These are phyloP conservation scores for Lentinula boryana DNA, from an alignment of 768 basidiomycete genomes.

Conservation along the genomic window DNA sequence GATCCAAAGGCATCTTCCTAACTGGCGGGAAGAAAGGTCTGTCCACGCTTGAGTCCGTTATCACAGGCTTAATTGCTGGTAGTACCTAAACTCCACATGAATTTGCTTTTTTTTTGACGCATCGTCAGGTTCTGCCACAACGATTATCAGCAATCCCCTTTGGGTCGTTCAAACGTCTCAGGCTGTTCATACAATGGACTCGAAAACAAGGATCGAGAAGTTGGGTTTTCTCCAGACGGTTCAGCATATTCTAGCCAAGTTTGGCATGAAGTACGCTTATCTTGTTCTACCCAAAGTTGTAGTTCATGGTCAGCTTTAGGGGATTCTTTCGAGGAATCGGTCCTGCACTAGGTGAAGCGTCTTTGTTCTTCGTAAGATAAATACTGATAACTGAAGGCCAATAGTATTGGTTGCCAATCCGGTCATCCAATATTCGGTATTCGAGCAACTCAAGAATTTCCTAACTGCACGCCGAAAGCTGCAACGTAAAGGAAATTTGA, in stretches of 20 bases:
- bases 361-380: not conserved
- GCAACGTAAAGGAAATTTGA: conserved; percentile 42
- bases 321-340: conserved; percentile 93
- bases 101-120: not conserved
- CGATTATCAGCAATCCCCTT: conserved; percentile 86
- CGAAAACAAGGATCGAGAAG: conserved; percentile 29
- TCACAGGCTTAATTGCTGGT: conserved; percentile 87
- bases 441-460: conserved; percentile 91
- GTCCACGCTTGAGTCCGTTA: conserved; percentile 81
- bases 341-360: conserved; percentile 62
- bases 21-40: conserved; percentile 57
- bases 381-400: not conserved
- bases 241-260: conserved; percentile 61
- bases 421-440: conserved; percentile 89
- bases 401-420: conserved; percentile 84
- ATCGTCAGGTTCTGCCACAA: conserved; percentile 73
- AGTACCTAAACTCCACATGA: conserved; percentile 7
- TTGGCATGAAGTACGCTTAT: conserved; percentile 46
- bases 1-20: conserved; percentile 52
- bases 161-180: conserved; percentile 97
- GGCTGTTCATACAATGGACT: conserved; percentile 54
- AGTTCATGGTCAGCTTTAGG: conserved; percentile 15
- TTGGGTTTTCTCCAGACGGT: conserved; percentile 64
- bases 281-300: not conserved
- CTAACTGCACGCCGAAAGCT: conserved; percentile 58